phyloP scores from a whole-genome alignment of 352 stramenopile genomes.

The Phytophthora cryptogea region DNA sequence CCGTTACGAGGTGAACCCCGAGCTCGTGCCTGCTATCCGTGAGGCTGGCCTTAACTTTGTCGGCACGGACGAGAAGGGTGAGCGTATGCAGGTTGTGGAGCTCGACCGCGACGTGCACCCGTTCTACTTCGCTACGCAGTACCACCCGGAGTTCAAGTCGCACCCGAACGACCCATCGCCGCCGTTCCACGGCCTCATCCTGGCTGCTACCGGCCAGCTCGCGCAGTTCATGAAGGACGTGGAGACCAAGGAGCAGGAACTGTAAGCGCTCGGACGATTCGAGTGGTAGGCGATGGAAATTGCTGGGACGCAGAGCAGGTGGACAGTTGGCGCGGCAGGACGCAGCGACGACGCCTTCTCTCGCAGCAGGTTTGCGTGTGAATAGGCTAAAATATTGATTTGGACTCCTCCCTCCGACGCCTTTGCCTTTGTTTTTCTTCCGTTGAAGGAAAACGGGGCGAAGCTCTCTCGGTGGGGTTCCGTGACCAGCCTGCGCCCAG shows the following conservation, averaged over 20 bases:
- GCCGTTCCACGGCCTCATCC: constrained; percentile 97
- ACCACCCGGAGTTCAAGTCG: constrained; percentile 99
- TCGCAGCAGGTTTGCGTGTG: constrained; percentile 34
- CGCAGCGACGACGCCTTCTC: constrained; percentile 5
- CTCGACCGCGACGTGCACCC: constrained; percentile 95
- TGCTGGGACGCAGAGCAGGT: constrained; percentile 20
- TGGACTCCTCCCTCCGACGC: constrained; percentile 19
- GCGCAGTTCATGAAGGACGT: constrained; percentile 60
- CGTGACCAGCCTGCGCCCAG: constrained; percentile 10
- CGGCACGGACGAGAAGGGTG: constrained; percentile 95
- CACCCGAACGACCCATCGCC: constrained; percentile 96
- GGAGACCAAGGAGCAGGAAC: constrained; percentile 39
- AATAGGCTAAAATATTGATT: constrained; percentile 47
- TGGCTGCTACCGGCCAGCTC: constrained; percentile 88
- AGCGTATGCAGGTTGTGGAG: constrained; percentile 99
- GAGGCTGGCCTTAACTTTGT: constrained; percentile 96
- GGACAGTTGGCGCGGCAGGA: constrained; percentile 3
- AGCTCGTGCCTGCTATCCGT: constrained; percentile 91
- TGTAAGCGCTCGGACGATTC: constrained; percentile 17
- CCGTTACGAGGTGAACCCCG: constrained; percentile 99
- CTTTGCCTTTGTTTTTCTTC: constrained; percentile 43
- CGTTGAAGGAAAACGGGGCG: constrained; percentile 42
- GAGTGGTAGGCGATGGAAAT: constrained; percentile 21
- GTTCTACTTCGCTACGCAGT: constrained; percentile 99
- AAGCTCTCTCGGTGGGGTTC: constrained; percentile 41